Evolutionary conservation across 768 basidiomycete species (phyloP).

Genomic region (Holtermannia corniformis): DNA sequence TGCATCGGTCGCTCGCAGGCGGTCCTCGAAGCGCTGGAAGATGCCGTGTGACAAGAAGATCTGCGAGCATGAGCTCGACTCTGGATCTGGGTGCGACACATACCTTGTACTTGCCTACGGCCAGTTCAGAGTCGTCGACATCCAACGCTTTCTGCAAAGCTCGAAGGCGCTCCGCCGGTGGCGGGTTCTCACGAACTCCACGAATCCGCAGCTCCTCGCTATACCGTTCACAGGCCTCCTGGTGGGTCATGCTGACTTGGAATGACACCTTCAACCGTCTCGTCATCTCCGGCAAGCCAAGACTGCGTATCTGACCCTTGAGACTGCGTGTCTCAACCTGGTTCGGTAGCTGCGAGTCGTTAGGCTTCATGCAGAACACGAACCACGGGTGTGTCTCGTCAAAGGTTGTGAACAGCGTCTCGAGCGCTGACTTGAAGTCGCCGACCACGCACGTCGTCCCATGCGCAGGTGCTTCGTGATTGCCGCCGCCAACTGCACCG

Average conservation of each 20-base stretch:
- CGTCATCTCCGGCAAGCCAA: constrained; percentile 69
- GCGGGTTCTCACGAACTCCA: constrained; percentile 54
- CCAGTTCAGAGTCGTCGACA: constrained; percentile 63
- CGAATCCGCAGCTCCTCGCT: constrained; percentile 52
- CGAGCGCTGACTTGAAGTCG: constrained; percentile 74
- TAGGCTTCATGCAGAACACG: constrained; percentile 86
- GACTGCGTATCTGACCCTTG: constrained; percentile 78
- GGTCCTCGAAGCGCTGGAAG: constrained; percentile 83
- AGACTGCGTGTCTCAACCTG: constrained; percentile 86
- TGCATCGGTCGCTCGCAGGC: constrained; percentile 66
- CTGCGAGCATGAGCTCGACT: constrained; percentile 43
- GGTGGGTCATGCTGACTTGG: constrained; percentile 73
- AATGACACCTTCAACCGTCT: constrained; percentile 58
- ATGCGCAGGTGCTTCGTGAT: constrained; percentile 17
- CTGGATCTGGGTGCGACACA: constrained; percentile 16
- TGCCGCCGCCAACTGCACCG: constrained; percentile 22
- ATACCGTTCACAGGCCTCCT: constrained; percentile 81
- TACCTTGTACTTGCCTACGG: constrained; percentile 76
- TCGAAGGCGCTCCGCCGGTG: constrained; percentile 46
- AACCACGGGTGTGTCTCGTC: constrained; percentile 86
- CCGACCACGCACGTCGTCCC: constrained; percentile 67
- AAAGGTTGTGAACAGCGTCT: constrained; percentile 75
- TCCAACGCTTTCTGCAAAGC: constrained; percentile 39
- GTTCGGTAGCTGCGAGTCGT: constrained; percentile 88
- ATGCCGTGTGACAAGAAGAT: constrained; percentile 77